phyloP scores from a whole-genome alignment of 495 filamentous ascomycete genomes.

The Pyronema omphalodes region DNA sequence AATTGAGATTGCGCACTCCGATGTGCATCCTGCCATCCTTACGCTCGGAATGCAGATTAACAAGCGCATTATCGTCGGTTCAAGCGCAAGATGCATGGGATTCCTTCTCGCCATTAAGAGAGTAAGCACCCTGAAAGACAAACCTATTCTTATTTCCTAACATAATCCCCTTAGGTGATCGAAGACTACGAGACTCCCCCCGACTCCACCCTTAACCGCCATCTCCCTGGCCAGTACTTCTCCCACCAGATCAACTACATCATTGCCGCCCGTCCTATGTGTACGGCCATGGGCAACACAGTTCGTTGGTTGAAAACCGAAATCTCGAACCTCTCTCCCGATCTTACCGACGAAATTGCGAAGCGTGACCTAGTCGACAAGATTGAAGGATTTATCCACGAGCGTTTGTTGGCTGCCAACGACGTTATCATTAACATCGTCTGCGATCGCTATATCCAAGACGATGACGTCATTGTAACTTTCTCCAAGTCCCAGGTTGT shows the following conservation, averaged over 20 bases:
- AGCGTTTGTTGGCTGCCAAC: slow-evolving; percentile 73
- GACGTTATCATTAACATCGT: slow-evolving; percentile 64
- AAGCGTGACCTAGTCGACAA: slow-evolving; percentile 56
- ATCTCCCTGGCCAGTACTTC: slow-evolving; percentile 78
- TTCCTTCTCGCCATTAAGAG: slow-evolving; percentile 78
- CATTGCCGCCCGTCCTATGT: slow-evolving; percentile 77
- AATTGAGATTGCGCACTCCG: slow-evolving; percentile 58
- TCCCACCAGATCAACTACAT: slow-evolving; percentile 91
- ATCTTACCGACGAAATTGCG: slow-evolving; percentile 54
- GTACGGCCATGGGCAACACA: slow-evolving; percentile 85
- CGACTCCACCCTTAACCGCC: slow-evolving; percentile 63
- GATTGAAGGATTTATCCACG: slow-evolving; percentile 80
- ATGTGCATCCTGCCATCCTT: slow-evolving; percentile 76
- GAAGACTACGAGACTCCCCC: slow-evolving; percentile 76
- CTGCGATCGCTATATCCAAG: slow-evolving; percentile 46
- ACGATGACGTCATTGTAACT: slow-evolving; percentile 56
- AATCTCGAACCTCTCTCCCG: slow-evolving; percentile 70
- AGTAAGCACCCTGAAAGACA: slow-evolving; percentile 31
- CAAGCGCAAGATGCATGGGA: slow-evolving; percentile 70
- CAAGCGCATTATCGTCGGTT: slow-evolving; percentile 74
- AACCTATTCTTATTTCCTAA: neutral
- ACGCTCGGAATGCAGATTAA: slow-evolving; percentile 79
- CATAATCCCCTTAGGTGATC: slow-evolving; percentile 43
- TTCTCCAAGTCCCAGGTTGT: slow-evolving; percentile 53
- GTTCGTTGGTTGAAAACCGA: slow-evolving; percentile 83